These are phyloP conservation scores for Thelephora terrestris DNA, from an alignment of 1,284 basidiomycete species.

Conservation along the genomic window DNA sequence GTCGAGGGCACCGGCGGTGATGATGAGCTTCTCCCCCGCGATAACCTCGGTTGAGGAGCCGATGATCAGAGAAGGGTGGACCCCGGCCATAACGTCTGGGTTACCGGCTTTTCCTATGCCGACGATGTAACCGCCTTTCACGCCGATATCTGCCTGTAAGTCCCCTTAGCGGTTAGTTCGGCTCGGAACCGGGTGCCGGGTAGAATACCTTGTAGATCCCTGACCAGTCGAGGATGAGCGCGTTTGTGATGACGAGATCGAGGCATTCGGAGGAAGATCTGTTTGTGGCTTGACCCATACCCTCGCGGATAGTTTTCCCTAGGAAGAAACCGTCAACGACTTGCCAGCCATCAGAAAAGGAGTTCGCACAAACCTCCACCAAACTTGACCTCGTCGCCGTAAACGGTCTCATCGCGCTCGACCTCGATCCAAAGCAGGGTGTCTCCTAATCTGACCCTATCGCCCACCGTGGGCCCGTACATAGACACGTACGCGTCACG, in stretches of 20 bases:
- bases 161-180: neutral
- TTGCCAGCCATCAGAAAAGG: slow-evolving; percentile 3
- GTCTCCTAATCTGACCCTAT: slow-evolving; percentile 83
- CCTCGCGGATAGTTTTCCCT: slow-evolving; percentile 93
- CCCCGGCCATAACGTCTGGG: slow-evolving; percentile 85
- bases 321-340: neutral
- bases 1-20: slow-evolving; percentile 92
- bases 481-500: slow-evolving; percentile 76
- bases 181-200: slow-evolving; percentile 2
- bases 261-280: slow-evolving; percentile 60
- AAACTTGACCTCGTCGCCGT: slow-evolving; percentile 97
- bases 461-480: slow-evolving; percentile 93
- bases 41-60: slow-evolving; percentile 91
- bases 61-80: slow-evolving; percentile 67
- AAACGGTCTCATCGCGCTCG: slow-evolving; percentile 79
- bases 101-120: slow-evolving; percentile 97
- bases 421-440: slow-evolving; percentile 90
- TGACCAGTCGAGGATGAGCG: slow-evolving; percentile 89
- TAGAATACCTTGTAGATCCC: slow-evolving; percentile 84
- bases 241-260: slow-evolving; percentile 93
- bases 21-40: slow-evolving; percentile 88
- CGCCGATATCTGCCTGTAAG: slow-evolving; percentile 87
- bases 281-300: slow-evolving; percentile 90
- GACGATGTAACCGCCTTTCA: slow-evolving; percentile 76
- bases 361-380: slow-evolving; percentile 62